Evolutionary conservation across 257 asterid genomes (phyloP), one percentile per base, ranked within the genome.

Genomic region (Leptodermis oblonga): DNA sequence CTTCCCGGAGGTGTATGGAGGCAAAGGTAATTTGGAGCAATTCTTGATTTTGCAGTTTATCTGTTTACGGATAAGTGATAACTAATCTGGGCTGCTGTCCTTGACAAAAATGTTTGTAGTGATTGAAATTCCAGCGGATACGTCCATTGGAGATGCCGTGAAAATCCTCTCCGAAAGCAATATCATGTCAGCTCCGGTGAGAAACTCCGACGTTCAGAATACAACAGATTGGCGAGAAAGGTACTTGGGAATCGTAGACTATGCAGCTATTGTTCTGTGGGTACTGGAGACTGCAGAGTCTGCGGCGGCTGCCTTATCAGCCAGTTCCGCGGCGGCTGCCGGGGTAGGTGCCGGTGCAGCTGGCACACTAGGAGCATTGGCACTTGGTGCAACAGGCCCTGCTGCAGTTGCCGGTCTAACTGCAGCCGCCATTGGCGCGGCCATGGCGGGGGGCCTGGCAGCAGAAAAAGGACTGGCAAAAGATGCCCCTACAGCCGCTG

Each of bases 1-100:
- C 37, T 93, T 93, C 78, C 97, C 97, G 1, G 80, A 77, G 70
- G 92, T 93, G 68, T 95, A 89, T 4, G 95, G 97, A 22, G 96
- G 97, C 74, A 90, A 84, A 84, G 95, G 98, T 90, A 48, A 56
- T 3, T 11, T 43, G 28, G 7, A 28, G 55, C 14, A 9, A 25
- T 37, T 33, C 45, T 13, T 17, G 13, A 48, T 54, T 31, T 7
- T 4, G 33, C 4, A 62, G 0, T 1, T 61, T 61, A 20, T 33
- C 2, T 33, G 22, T 51, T 8, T 66, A 36, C n/a, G 58, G 13
- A 17, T 37, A 12, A 1, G 4, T 1, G 5, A 26, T 4, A 9
- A 14, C 37, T 18, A 14, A 28, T 23, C 12, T 62, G 61, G 30
- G 42, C 13, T 52, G 49, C n/a, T n/a, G 4, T 18, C 53, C 8